Evolutionary conservation across 129 eudicot species (phyloP).

Genomic region (Artemisia argyi): DNA sequence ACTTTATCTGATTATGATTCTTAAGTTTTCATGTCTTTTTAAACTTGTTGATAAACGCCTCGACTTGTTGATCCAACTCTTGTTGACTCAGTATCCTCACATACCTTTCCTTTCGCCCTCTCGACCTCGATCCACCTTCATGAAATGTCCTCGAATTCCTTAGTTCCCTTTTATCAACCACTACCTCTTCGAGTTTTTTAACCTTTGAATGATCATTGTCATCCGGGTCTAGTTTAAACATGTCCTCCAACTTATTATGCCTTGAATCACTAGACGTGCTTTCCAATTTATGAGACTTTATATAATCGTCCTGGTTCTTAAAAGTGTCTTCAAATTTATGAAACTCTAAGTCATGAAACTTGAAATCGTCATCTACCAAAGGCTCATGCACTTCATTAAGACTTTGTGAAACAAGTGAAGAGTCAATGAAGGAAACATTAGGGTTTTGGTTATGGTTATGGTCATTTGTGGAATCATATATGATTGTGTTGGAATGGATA

Average conservation of each 20-base stretch:
- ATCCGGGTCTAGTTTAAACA: slow-evolving; percentile 1
- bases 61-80: slow-evolving; percentile 60
- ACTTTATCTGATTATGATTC: slow-evolving; percentile 33
- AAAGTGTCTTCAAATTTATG: background rate
- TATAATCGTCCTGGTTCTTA: background rate
- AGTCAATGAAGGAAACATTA: background rate
- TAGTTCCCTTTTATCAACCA: slow-evolving; percentile 45
- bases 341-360: background rate
- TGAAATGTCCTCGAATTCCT: slow-evolving; percentile 62
- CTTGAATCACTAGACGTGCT: background rate
- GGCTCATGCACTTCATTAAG: slow-evolving; percentile 7
- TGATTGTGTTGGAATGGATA: slow-evolving; percentile 29
- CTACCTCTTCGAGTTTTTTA: slow-evolving; percentile 26
- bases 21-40: slow-evolving; percentile 39
- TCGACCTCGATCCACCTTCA: slow-evolving; percentile 36
- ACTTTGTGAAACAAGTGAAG: slow-evolving; percentile 9
- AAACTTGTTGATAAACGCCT: slow-evolving; percentile 56
- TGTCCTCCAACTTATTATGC: background rate
- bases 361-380: slow-evolving; percentile 9
- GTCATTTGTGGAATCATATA: slow-evolving; percentile 27
- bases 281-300: slow-evolving; percentile 3
- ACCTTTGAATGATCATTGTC: slow-evolving; percentile 7
- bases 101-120: slow-evolving; percentile 43
- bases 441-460: slow-evolving; percentile 19
- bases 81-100: slow-evolving; percentile 38